Conservation (phyloP, 768 basidiomycete species). For the Tylopilus balloui region DNA sequence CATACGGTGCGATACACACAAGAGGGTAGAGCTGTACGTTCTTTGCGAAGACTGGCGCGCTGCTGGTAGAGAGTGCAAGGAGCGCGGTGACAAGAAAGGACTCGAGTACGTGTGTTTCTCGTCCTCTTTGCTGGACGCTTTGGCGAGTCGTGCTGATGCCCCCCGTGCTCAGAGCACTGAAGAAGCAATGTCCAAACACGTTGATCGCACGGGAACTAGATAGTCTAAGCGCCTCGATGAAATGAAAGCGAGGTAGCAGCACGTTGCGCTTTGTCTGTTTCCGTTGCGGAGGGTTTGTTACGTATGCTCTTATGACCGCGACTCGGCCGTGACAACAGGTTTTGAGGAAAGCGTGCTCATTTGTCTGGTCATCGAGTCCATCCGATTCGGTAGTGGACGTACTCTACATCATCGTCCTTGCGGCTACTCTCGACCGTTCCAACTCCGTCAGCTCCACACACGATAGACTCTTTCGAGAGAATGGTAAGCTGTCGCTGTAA, state of each 20-base stretch:
- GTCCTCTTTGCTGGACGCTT: background rate
- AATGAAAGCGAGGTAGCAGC: conserved; percentile 34
- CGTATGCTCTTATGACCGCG: background rate
- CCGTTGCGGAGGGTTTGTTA: background rate
- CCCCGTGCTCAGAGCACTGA: conserved; percentile 58
- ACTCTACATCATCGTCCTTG: conserved; percentile 53
- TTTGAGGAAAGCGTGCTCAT: too few relatives aligned
- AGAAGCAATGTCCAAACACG: conserved; percentile 73
- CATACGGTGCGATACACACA: conserved; percentile 76
- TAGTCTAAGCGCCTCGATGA: conserved; percentile 59
- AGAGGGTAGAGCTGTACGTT: conserved; percentile 82
- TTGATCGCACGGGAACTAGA: conserved; percentile 78
- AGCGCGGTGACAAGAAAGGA: conserved; percentile 77
- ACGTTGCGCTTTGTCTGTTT: background rate
- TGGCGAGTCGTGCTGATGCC: background rate
- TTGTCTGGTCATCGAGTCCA: conserved; percentile 39
- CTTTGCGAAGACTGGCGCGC: conserved; percentile 86
- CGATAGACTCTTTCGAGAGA: conserved; percentile 47
- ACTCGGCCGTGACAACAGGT: background rate
- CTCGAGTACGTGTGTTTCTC: conserved; percentile 69
- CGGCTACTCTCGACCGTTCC: conserved; percentile 25
- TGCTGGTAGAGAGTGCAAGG: conserved; percentile 88
- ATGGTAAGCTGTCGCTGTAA: conserved; percentile 40
- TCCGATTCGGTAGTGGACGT: conserved; percentile 67
- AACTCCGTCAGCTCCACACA: conserved; percentile 43